These are phyloP conservation scores for Magnusiomyces tetraspermus DNA, from an alignment of 1,139 yeast species.

Conservation along the genomic window DNA sequence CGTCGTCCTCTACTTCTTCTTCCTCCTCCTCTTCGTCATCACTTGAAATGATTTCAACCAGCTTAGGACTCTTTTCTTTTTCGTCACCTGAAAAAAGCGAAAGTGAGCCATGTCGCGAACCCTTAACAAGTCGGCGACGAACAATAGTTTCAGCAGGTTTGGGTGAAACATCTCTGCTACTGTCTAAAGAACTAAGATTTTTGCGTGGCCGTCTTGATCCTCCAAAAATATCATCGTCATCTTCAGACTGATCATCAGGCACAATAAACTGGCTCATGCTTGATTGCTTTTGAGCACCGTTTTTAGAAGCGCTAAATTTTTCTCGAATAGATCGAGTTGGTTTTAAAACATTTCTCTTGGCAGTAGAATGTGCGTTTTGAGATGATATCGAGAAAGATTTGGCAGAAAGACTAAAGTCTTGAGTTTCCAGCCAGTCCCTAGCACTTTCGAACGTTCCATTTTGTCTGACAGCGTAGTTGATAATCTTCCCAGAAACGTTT, in stretches of 20 bases:
- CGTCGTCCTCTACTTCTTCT: conserved; percentile 5
- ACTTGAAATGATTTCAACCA: conserved; percentile 4
- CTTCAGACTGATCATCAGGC: background rate
- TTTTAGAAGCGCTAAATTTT: conserved; percentile 24
- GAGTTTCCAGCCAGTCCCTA: conserved; percentile 27
- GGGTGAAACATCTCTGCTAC: background rate
- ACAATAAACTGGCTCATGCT: conserved; percentile 6
- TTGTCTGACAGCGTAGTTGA: conserved; percentile 29
- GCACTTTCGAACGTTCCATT: conserved; percentile 31
- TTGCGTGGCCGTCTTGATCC: background rate
- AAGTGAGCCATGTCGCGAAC: background rate
- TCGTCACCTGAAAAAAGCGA: background rate
- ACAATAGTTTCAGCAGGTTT: background rate
- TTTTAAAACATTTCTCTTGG: conserved; percentile 28
- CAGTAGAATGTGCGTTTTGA: conserved; percentile 11
- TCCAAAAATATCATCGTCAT: background rate
- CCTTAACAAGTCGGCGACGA: conserved; percentile 1
- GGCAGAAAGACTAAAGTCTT: conserved; percentile 11
- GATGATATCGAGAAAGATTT: conserved; percentile 1
- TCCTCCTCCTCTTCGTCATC: too few relatives aligned
- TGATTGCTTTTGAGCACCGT: background rate
- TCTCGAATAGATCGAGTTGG: conserved; percentile 31
- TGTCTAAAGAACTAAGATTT: background rate
- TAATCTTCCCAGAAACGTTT: conserved; percentile 23
- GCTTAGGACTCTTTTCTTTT: background rate